Evolutionary conservation across 2,329 filamentous ascomycete genomes (phyloP), one percentile per base, ranked within the genome.

Genomic region (Penicillium sp.): DNA sequence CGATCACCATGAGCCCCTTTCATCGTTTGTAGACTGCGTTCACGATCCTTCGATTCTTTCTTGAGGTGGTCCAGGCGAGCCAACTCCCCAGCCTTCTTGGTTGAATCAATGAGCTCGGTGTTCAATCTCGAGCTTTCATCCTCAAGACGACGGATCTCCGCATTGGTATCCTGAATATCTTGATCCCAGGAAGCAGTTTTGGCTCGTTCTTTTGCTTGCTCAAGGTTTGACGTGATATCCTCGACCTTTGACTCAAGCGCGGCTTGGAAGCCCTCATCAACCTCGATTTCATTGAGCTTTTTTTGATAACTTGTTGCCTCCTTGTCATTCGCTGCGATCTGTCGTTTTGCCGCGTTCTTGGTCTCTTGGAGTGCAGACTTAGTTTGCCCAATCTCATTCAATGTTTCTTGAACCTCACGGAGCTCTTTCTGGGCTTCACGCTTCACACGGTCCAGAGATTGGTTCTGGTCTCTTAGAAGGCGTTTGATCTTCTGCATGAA

Each of bases 221-320:
- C 75, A 17, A 96, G 80, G 35, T 82, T 84, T 19, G 79, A 77
- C 59, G 89, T 84, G 0, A 90, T 81, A 40, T 94, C 89, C 38
- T 86, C 84, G 49, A 90, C 84, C 53, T 89, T 87, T 17, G 87
- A 84, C 67, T 94, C 89, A 7, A 97, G 81, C 4, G 90, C 81
- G 27, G 89, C 89, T 72, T 91, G 90, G 33, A 85, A 85, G 4
- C 93, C 93, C 76, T 97, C 93, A 66, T 99, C 93, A 31, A 93
- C 83, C 37, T 89, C 84, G 55, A 99, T 88, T n/a, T 81, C 80
- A 66, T 88, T 83, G 33, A 91, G 80, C 33, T 89, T 85, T 47
- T 79, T 82, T 69, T 96, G 90, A 35, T 93, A 80, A 1, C 79
- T 77, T 4, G 76, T 76, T 7, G 88, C 85, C 54, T 89, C 89